Evolutionary conservation across 208 protist genomes (phyloP), one percentile per base, ranked within the genome.

Genomic region (Wallacemonas collosoma): DNA sequence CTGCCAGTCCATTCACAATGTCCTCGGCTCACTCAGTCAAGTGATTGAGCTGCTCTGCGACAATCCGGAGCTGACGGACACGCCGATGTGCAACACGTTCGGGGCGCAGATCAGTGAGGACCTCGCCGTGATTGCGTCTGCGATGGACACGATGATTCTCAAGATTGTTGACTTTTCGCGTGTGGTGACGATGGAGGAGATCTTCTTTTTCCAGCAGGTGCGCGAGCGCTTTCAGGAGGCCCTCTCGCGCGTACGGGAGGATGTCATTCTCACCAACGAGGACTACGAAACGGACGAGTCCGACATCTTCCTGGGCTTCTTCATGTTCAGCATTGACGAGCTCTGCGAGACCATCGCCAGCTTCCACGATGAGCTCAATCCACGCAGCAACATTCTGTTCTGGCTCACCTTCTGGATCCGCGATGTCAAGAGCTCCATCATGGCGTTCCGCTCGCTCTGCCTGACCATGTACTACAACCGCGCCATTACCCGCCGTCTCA

Each of bases 261-360:
- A 97, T 7, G 86, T 97, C 45, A 93, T 97, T 66, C 79, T 97
- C 65, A 91, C 81, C 72, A 97, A 97, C 75, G 92, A 97, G 67
- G 85, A 92, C 75, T 97, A 97, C 75, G 88, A 97, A 66, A 94
- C 89, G 2, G 88, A 94, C 73, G 87, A 95, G 77, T 90, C 92
- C 39, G 92, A 97, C 78, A 85, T 97, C 41, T 87, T 91, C 35
- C 75, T 97, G 1, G 92, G 92, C 39, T 94, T 93, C 68, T 97
- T 97, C 79, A 91, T 97, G 88, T 97, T 97, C 83, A 92, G 85
- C 79, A 79, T 97, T 15, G 88, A 95, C 62, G 89, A 94, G 71
- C 78, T 97, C 41, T 94, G 88, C 76, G 89, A 97, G 79, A 80
- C 85, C 50, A 95, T 97, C 68, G 78, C 74, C 58, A 82, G 82